phyloP scores from a whole-genome alignment of 2,329 filamentous ascomycete species.

The Cytospora paraplurivora region DNA sequence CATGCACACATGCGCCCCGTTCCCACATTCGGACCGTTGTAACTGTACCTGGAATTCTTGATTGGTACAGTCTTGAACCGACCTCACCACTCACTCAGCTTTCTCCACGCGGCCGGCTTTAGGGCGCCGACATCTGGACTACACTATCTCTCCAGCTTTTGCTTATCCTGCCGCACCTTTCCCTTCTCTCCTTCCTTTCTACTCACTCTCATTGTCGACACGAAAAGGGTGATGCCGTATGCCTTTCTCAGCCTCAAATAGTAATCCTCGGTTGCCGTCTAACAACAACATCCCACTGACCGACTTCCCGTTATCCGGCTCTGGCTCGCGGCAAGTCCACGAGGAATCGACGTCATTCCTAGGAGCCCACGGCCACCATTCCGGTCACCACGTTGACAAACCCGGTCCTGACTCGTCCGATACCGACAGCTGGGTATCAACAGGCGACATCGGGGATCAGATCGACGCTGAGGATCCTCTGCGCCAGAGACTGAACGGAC shows the following conservation, averaged over 20 bases:
- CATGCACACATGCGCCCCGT: slow-evolving; percentile 15
- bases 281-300: slow-evolving; percentile 92
- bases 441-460: slow-evolving; percentile 92
- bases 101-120: slow-evolving; percentile 6
- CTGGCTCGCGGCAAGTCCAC: slow-evolving; percentile 41
- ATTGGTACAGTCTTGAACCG: not conserved
- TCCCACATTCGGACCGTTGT: slow-evolving; percentile 3
- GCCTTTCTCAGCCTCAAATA: slow-evolving; percentile 68
- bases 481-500: slow-evolving; percentile 67
- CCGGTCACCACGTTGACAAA: slow-evolving; percentile 50
- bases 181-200: slow-evolving; percentile 33
- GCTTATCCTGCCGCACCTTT: slow-evolving; percentile 33
- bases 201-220: slow-evolving; percentile 8
- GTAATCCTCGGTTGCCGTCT: slow-evolving; percentile 64
- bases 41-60: slow-evolving; percentile 8
- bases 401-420: slow-evolving; percentile 63
- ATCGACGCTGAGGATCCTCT: slow-evolving; percentile 82
- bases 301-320: slow-evolving; percentile 55
- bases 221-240: slow-evolving; percentile 62
- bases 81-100: slow-evolving; percentile 15
- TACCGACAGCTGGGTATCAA: slow-evolving; percentile 77
- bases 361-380: slow-evolving; percentile 44
- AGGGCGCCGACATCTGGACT: slow-evolving; percentile 3
- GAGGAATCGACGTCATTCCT: slow-evolving; percentile 51
- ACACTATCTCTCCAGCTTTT: slow-evolving; percentile 15